Percentiles rank a stretch among this genome's conserved stretches.
These are phyloP conservation scores for Leccinellum albellum DNA, from an alignment of 768 basidiomycete species.

Conservation along the genomic window DNA sequence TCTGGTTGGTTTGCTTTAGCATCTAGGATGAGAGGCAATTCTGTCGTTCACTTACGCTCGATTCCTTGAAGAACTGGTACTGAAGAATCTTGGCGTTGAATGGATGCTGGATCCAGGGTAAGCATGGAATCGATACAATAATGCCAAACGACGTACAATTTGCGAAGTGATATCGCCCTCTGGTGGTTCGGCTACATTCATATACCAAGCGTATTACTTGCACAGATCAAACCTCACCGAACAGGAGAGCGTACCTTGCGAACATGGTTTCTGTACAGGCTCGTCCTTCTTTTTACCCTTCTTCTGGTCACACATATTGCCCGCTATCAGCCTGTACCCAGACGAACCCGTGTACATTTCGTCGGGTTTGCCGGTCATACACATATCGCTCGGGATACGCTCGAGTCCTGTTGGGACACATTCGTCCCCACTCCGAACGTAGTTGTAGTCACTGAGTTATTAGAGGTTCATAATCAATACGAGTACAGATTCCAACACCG, in stretches of 20 bases:
- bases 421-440: slow-evolving; percentile 61
- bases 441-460: slow-evolving; percentile 79
- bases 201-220: neutral
- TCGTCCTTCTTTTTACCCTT: slow-evolving; percentile 66
- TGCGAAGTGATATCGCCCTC: slow-evolving; percentile 79
- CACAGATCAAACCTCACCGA: neutral
- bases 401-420: slow-evolving; percentile 90
- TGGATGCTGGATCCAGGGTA: slow-evolving; percentile 47
- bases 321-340: slow-evolving; percentile 89
- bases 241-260: slow-evolving; percentile 47
- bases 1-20: slow-evolving; percentile 38
- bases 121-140: neutral
- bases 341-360: slow-evolving; percentile 82
- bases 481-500: neutral
- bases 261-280: slow-evolving; percentile 69
- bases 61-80: slow-evolving; percentile 81
- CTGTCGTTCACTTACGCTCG: slow-evolving; percentile 45
- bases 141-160: slow-evolving; percentile 44
- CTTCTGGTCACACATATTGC: slow-evolving; percentile 74
- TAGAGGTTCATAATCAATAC: neutral
- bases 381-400: slow-evolving; percentile 74
- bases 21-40: neutral
- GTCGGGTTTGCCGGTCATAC: slow-evolving; percentile 44
- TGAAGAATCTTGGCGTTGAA: slow-evolving; percentile 68
- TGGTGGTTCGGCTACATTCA: slow-evolving; percentile 60